phyloP scores from a whole-genome alignment of 805 yeast species.

The Yarrowia phangngaensis region DNA sequence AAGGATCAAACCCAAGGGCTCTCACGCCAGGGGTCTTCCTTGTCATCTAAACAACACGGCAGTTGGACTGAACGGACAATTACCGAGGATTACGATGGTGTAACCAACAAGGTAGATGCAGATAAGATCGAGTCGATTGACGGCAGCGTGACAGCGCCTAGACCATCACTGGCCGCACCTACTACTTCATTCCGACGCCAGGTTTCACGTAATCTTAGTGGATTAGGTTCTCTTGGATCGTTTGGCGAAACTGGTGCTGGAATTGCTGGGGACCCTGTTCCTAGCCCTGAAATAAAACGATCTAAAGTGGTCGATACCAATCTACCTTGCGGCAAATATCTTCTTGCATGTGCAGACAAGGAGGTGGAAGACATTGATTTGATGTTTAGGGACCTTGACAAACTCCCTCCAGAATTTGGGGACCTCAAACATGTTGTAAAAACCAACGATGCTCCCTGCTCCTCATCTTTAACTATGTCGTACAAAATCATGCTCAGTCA shows the following conservation, averaged over 20 bases:
- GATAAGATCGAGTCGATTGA: too few relatives aligned
- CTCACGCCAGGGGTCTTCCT: too few relatives aligned
- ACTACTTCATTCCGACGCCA: slow-evolving; percentile 11
- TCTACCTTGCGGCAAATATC: slow-evolving; percentile 1
- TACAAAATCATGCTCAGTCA: slow-evolving; percentile 37
- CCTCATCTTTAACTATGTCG: slow-evolving; percentile 31
- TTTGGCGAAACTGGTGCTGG: slow-evolving; percentile 23
- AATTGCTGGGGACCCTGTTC: slow-evolving; percentile 3
- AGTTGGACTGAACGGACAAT: too few relatives aligned
- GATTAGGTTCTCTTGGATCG: slow-evolving; percentile 8
- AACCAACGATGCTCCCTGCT: slow-evolving; percentile 28
- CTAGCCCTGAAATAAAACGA: slow-evolving; percentile 2
- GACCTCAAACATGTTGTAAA: slow-evolving; percentile 38
- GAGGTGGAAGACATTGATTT: slow-evolving; percentile 30
- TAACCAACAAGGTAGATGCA: too few relatives aligned
- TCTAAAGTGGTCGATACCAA: background rate
- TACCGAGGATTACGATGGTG: too few relatives aligned
- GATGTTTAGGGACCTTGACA: slow-evolving; percentile 32
- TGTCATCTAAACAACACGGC: too few relatives aligned
- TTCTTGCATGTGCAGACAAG: slow-evolving; percentile 23
- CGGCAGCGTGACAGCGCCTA: background rate
- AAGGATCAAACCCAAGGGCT: background rate
- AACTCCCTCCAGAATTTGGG: slow-evolving; percentile 39
- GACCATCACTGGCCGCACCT: slow-evolving; percentile 9
- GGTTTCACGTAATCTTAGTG: background rate